Evolutionary conservation across 352 stramenopile species (phyloP), one percentile per base, ranked within the genome.

Genomic region (Phytophthora hibernalis): DNA sequence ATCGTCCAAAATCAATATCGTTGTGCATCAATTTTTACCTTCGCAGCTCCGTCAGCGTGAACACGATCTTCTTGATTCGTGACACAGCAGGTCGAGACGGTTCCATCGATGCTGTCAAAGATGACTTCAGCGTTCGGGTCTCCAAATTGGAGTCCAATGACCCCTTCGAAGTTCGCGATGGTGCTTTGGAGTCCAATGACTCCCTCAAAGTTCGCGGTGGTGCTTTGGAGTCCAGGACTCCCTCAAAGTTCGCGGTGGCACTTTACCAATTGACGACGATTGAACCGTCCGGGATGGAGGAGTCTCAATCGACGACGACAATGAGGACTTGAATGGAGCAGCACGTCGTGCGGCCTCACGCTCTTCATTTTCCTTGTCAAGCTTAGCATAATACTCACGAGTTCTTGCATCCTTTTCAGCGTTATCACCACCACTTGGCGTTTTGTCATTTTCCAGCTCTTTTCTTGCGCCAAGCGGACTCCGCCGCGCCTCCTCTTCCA

Each of bases 281-380:
- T 72, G 61, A 26, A 48, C 38, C 11, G 56, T 31, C 68, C 56
- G 56, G 1, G 68, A 13, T 61, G 65, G 26, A 10, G 28, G 30
- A 8, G 69, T 18, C 15, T 63, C 56, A 45, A 83, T 65, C 7
- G 79, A 85, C n/a, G 68, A 65, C 22, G 48, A 52, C 20, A 89
- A 67, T 12, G 84, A 90, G 3, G 84, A 93, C 40, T 84, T 79
- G 13, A 90, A 87, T 12, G 66, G 59, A 43, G 63, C 62, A 54
- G 69, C 65, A 44, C 80, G 80, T 31, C 72, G 67, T 31, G 65
- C 64, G 9, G 57, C 51, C 48, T 90, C 82, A 24, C 69, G 73
- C 12, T 80, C 70, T 10, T 65, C 52, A 5, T 89, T 77, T 38
- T 92, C 85, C 20, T 79, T 78, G 30, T 92, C 68, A 6, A 91